Conservation (phyloP, 495 filamentous ascomycete species). For the Podospora comata region DNA sequence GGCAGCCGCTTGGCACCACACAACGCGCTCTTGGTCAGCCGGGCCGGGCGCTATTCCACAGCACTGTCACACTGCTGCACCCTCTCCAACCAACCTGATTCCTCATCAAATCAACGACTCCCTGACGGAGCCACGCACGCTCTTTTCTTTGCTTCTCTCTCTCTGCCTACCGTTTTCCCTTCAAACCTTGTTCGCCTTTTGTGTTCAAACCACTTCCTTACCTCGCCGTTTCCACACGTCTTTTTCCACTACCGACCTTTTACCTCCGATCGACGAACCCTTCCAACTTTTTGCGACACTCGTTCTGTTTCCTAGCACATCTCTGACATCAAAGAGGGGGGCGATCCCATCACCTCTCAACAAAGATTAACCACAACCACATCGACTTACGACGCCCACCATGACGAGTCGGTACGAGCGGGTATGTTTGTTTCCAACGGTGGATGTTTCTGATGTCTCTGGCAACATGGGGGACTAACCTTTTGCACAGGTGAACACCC, state of each 20-base stretch:
- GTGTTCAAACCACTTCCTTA: not conserved
- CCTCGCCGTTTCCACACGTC: not conserved
- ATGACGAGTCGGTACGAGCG: conserved; percentile 84
- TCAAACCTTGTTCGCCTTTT: conserved; percentile 12
- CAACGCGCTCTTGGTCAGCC: conserved; percentile 19
- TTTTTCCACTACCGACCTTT: not conserved
- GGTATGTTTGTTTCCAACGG: conserved; percentile 50
- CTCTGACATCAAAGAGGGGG: conserved; percentile 6
- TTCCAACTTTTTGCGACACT: conserved; percentile 16
- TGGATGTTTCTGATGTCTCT: not conserved
- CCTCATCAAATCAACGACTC: conserved; percentile 3
- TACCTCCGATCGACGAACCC: not conserved
- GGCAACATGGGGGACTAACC: not conserved
- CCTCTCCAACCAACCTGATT: not conserved
- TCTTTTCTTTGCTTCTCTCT: not conserved
- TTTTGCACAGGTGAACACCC: conserved; percentile 42
- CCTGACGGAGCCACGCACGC: conserved; percentile 3
- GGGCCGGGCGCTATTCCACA: conserved; percentile 4
- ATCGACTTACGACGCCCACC: conserved; percentile 38
- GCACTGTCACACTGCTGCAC: not conserved
- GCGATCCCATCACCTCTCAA: not conserved
- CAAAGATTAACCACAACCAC: not conserved
- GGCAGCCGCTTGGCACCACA: conserved; percentile 11
- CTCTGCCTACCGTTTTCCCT: conserved; percentile 9
- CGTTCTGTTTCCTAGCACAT: conserved; percentile 1